Base-by-base conservation (phyloP, 164 flowering plant genomes). In the Houttuynia cordata region DNA sequence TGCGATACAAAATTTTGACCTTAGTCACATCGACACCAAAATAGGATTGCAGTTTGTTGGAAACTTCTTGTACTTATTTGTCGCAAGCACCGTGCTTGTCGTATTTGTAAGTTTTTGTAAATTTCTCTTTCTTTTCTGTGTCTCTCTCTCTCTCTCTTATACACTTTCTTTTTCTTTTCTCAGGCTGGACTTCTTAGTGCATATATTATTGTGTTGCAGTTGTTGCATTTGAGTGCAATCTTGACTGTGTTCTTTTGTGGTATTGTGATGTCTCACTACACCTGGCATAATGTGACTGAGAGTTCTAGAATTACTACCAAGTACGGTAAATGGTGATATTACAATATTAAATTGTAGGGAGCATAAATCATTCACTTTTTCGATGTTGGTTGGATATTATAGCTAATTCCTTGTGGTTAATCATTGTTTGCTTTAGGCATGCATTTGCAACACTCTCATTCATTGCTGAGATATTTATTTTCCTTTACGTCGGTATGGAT, bases 211-310 rank as follows among this genome's bases (percentile, higher is more conserved):
- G 19, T 61, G 19, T 67, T 80, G 80, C 95, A 91, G 98, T 72
- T 88, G 45, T 83, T 80, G 67, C 58, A 82, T 63, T 73, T 88
- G 57, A 86, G 96, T 71, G 96, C 76, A 15, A 91, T 91, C 68
- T 87, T 91, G 69, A 91, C 98, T 0, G 96, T 91, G 45, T 91
- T 91, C 80, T 88, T 91, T 70, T 86, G 96, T 54, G 98, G 96
- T 51, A 88, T 87, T 71, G 93, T 86, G 54, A 88, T 88, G 96
- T 88, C 96, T 13, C 96, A 86, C 69, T 88, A 91, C 72, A 88
- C 96, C 47, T 91, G 96, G 96, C 90, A 88, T 64, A 91, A 91
- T 69, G 96, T 91, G 62, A 91, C 96, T 5, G 90, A 88, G 76
- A 84, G 93, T 71, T 91, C 97, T 63, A 81, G 94, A 74, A 75